A percentile compares a stretch with the other conserved stretches of the same genome.
phyloP scores from a whole-genome alignment of 495 filamentous ascomycete genomes.

The Penicillium angulare region DNA sequence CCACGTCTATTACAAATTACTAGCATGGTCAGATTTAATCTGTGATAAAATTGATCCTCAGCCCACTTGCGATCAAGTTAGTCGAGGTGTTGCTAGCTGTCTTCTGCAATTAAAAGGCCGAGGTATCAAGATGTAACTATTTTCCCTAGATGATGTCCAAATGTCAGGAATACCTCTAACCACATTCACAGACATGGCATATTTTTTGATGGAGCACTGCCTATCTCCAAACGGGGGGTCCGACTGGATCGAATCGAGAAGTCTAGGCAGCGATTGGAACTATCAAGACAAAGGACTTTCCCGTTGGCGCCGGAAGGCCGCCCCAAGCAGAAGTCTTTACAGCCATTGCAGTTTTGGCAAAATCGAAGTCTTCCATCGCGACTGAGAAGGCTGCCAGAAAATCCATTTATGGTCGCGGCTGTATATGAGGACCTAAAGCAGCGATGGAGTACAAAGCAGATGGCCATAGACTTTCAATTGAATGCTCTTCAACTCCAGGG shows the following conservation, averaged over 20 bases:
- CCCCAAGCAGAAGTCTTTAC: conserved; percentile 4
- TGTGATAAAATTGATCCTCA: conserved; percentile 49
- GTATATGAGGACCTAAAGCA: conserved; percentile 59
- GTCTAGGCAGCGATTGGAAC: conserved; percentile 39
- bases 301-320: no score
- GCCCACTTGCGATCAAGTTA: conserved; percentile 62
- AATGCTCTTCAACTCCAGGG: not conserved
- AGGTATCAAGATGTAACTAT: conserved; percentile 59
- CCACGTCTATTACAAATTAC: conserved; percentile 59
- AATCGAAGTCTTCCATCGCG: conserved; percentile 22
- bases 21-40: conserved; percentile 32
- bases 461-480: conserved; percentile 12
- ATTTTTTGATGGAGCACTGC: conserved; percentile 78
- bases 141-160: not conserved
- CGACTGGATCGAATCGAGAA: conserved; percentile 52
- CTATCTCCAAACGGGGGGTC: conserved; percentile 52
- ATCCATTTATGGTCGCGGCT: conserved; percentile 65
- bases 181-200: conserved; percentile 44
- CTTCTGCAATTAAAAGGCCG: conserved; percentile 51
- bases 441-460: conserved; percentile 32
- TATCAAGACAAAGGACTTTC: conserved; percentile 28
- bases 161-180: conserved; percentile 6
- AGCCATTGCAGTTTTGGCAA: conserved; percentile 24
- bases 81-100: conserved; percentile 57
- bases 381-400: conserved; percentile 45